Base-by-base conservation (phyloP, 1,284 basidiomycete species). In the Pseudozyma tsukubaensis region DNA sequence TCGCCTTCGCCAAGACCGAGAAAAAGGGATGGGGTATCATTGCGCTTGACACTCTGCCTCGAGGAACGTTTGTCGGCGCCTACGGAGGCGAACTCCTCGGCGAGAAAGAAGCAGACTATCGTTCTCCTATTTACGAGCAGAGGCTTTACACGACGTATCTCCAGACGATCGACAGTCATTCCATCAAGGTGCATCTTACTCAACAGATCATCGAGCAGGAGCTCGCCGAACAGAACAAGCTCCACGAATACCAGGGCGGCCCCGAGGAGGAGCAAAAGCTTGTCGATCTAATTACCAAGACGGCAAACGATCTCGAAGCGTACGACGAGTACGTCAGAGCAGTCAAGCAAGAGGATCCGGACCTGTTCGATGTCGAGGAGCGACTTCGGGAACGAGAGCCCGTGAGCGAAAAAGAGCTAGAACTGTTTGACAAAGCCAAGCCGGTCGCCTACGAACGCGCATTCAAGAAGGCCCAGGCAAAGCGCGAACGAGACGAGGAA, bases 41-140 rank as follows among this genome's bases (percentile, higher is more conserved):
- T 52, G 44, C 59, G 9, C 11, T 64, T 10, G 47, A 50, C 1
- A 2, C 3, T 1, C n/a, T 76, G 29, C 88, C 88, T 0, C 85
- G 83, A 39, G 91, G 92, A 3, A 89, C 89, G 0, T 96, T 91
- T 79, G 85, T 97, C 45, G 93, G 93, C 1, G 88, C 92, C 0
- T 96, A 96, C 83, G 87, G 92, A 1, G 94, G 94, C 1, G 94
- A 97, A 82, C 85, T 94, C 5, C 78, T 96, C 24, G 89, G 88
- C 0, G 91, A 92, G 50, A 85, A 84, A 1, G 91, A 91, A 55
- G 88, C 88, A 2, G 90, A 94, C 48, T 77, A 84, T 12, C 89
- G 94, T 24, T 92, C 91, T 61, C 76, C 77, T 37, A 85, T 89
- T 16, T 97, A 97, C 81, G 89, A 93, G 78, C 86, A 88, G 56